Evolutionary conservation across 1,284 basidiomycete genomes (phyloP).

Genomic region (Trametes polyzona): DNA sequence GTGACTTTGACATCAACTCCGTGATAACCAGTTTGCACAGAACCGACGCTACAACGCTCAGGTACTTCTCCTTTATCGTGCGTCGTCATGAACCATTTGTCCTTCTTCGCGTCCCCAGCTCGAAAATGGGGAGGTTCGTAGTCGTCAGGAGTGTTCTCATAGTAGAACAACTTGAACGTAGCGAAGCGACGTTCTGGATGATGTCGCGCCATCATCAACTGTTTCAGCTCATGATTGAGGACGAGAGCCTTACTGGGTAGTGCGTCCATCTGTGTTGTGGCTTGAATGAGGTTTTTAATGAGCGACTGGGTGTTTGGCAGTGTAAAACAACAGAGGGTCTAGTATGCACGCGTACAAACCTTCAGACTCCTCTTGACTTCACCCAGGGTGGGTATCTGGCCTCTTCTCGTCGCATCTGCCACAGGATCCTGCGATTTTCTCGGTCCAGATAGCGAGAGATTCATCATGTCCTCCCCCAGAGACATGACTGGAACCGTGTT

Average conservation of each 20-base stretch:
- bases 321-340: not conserved
- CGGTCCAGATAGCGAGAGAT: constrained; percentile 47
- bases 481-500: constrained; percentile 66
- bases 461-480: constrained; percentile 59
- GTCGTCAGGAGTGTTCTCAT: constrained; percentile 70
- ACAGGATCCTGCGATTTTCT: constrained; percentile 51
- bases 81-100: constrained; percentile 79
- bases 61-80: constrained; percentile 69
- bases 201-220: not conserved
- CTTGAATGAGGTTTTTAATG: constrained; percentile 73
- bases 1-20: constrained; percentile 70
- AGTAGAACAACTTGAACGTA: constrained; percentile 84
- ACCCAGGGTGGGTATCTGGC: constrained; percentile 64
- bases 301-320: constrained; percentile 48
- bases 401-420: constrained; percentile 54
- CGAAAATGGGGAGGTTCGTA: constrained; percentile 80
- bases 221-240: not conserved
- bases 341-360: constrained; percentile 48
- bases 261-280: constrained; percentile 75
- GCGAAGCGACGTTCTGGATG: constrained; percentile 72
- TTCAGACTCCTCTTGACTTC: constrained; percentile 78
- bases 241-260: constrained; percentile 61
- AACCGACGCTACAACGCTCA: constrained; percentile 70
- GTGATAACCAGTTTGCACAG: constrained; percentile 71
- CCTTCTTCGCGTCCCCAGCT: constrained; percentile 64